Conservation (phyloP, 805 yeast genomes). For the Candida pseudofarinosa region DNA sequence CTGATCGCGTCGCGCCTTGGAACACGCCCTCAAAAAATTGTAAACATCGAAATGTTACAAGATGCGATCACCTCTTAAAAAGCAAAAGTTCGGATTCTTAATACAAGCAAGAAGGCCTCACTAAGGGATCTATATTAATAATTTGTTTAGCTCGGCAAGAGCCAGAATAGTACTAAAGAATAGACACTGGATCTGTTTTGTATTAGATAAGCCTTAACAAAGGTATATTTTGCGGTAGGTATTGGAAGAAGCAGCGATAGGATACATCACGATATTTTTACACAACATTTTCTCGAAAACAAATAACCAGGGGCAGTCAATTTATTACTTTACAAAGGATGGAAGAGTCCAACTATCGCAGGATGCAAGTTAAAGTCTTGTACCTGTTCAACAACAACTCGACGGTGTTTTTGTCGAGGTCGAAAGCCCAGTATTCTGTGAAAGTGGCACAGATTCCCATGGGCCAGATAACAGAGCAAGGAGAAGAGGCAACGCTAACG, state of each 20-base stretch:
- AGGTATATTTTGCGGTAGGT: too few relatives aligned
- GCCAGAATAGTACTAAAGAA: neutral
- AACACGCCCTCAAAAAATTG: constrained; percentile 1
- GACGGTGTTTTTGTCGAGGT: constrained; percentile 41
- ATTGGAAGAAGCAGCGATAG: too few relatives aligned
- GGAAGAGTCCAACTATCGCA: constrained; percentile 17
- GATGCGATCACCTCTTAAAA: neutral
- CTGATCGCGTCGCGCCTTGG: constrained; percentile 8
- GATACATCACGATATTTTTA: too few relatives aligned
- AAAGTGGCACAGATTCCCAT: constrained; percentile 37
- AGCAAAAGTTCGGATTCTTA: neutral
- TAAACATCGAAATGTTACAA: constrained; percentile 1
- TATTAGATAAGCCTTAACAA: too few relatives aligned
- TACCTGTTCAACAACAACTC: constrained; percentile 41
- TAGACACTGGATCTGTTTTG: neutral
- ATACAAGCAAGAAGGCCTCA: neutral
- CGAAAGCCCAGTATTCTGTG: constrained; percentile 29
- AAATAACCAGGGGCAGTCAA: too few relatives aligned
- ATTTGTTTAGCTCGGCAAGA: neutral
- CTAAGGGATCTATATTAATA: neutral
- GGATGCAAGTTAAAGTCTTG: constrained; percentile 44
- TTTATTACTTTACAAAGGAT: too few relatives aligned
- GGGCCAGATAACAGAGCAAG: constrained; percentile 7
- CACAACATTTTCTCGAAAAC: too few relatives aligned
- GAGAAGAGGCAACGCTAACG: constrained; percentile 27